Evolutionary conservation across 352 stramenopile genomes (phyloP), one percentile per base, ranked within the genome.

Genomic region (Thraustochytrium striatum): DNA sequence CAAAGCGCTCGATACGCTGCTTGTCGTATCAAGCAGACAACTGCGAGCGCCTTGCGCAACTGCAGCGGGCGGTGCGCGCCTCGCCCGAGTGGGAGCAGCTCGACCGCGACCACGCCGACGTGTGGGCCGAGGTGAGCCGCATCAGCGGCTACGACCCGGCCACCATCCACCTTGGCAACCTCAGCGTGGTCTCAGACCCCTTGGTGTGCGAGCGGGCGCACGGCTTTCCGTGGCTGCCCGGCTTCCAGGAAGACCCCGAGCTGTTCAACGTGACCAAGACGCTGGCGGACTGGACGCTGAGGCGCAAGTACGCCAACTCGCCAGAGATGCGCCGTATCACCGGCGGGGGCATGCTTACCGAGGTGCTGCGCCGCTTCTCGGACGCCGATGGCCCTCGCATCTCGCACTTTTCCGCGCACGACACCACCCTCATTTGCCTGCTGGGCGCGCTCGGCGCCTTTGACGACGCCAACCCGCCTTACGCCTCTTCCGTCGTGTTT

Each of bases 401-500:
- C 47, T n/a, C 50, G 21, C 32, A 70, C 33, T 82, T 58, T 35
- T 81, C 62, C 2, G 78, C 78, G 1, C 78, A 82, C 62, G 78
- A 82, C 52, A 32, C 62, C 28, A 82, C 78, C 2, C 32, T 82
- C 38, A 32, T 72, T 7, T 32, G 47, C 19, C 36, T 81, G 11
- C 68, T 82, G 16, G 35, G 43, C 8, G 61, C 65, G 3, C 21
- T 82, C 3, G 41, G 52, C 19, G 57, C 33, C 33, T 81, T 72
- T 41, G 41, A 82, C 36, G 65, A 57, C 43, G 52, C 13, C 7
- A 61, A 78, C 21, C 78, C 78, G n/a, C 78, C 78, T 25, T 82
- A 82, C 30, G 78, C 69, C 16, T 82, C 69, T 36, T 52, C 65
- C 9, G 78, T 81, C 3, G 78, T 72, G 38, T 72, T 79, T 30